phyloP scores from a whole-genome alignment of 345 rosid species.

The Salix suchowensis region DNA sequence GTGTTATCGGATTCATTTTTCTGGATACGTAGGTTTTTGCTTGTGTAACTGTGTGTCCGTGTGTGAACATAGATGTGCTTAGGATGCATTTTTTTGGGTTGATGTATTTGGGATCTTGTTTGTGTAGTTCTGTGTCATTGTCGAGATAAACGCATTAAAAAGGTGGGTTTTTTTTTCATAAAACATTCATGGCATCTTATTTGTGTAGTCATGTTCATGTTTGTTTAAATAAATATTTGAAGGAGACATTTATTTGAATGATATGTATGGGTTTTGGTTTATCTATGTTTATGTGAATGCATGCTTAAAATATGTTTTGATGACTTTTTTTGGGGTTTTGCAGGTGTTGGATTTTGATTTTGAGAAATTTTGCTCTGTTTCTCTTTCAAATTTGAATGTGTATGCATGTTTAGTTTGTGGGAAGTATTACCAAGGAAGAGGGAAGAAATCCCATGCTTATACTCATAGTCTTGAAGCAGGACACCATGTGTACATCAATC shows the following conservation, averaged over 20 bases:
- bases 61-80: background rate
- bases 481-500: constrained; percentile 92
- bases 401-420: constrained; percentile 97
- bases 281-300: background rate
- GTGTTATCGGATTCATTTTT: background rate
- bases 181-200: background rate
- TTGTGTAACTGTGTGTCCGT: background rate
- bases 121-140: background rate
- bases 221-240: background rate
- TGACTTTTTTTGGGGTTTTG: background rate
- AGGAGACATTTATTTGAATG: background rate
- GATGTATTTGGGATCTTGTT: background rate
- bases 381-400: constrained; percentile 78
- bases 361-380: constrained; percentile 91
- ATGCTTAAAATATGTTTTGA: background rate
- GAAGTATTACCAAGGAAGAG: constrained; percentile 94
- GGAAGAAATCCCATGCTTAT: constrained; percentile 90
- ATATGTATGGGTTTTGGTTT: background rate
- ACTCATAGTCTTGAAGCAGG: constrained; percentile 98
- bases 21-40: background rate
- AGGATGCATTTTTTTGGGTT: background rate
- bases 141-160: background rate
- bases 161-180: no score
- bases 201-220: background rate
- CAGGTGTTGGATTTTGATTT: constrained; percentile 98